Evolutionary conservation across 2,329 filamentous ascomycete genomes (phyloP).

Genomic region (Fusarium denticulatum): DNA sequence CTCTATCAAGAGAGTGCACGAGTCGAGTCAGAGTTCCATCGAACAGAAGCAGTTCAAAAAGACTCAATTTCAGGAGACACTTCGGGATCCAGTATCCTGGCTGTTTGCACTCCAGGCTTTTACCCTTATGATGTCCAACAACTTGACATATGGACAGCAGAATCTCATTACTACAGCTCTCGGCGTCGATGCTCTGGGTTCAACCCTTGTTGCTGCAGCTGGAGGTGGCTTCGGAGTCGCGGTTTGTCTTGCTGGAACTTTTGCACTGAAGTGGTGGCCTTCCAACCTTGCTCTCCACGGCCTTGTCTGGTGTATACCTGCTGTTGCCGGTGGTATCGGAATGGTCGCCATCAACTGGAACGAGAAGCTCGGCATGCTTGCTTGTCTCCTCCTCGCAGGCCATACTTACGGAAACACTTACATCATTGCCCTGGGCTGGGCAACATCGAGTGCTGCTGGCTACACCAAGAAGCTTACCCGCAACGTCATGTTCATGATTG

Average conservation of each 20-base stretch:
- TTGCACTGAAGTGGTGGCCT: conserved; percentile 46
- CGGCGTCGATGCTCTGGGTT: conserved; percentile 50
- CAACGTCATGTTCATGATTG: conserved; percentile 53
- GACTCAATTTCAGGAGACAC: conserved; percentile 43
- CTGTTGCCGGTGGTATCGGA: conserved; percentile 41
- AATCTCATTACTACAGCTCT: conserved; percentile 50
- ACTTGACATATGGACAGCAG: conserved; percentile 53
- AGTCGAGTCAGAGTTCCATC: conserved; percentile 49
- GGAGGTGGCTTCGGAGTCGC: conserved; percentile 49
- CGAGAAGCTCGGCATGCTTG: conserved; percentile 37
- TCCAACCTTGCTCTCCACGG: conserved; percentile 45
- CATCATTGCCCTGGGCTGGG: conserved; percentile 14
- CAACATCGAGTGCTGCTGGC: conserved; percentile 14
- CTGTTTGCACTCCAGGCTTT: conserved; percentile 46
- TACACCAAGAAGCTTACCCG: conserved; percentile 53
- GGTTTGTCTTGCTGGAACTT: conserved; percentile 46
- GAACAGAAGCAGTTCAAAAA: conserved; percentile 51
- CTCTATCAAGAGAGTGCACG: conserved; percentile 47
- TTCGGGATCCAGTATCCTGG: conserved; percentile 47
- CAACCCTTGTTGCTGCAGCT: conserved; percentile 52
- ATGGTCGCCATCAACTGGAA: conserved; percentile 44
- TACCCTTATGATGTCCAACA: conserved; percentile 51
- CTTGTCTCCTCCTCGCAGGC: conserved; percentile 45
- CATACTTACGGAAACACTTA: conserved; percentile 47
- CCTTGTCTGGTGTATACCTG: conserved; percentile 43